A percentile compares a stretch with the other conserved stretches of the same genome.
phyloP scores from a whole-genome alignment of 1,139 yeast genomes.

The Taphrina deformans region DNA sequence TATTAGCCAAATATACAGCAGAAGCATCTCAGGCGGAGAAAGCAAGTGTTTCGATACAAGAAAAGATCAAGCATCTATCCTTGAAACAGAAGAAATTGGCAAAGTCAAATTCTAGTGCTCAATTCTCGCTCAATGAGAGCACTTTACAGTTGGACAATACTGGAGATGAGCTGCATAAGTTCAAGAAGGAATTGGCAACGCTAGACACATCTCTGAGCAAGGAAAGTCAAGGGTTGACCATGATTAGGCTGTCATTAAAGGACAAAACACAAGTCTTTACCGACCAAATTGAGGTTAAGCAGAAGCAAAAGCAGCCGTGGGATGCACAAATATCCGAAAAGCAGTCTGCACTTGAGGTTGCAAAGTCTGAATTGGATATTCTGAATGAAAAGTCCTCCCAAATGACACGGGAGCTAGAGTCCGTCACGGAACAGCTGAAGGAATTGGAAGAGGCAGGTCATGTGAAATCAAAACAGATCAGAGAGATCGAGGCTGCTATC shows the following conservation, averaged over 20 bases:
- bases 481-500: neutral
- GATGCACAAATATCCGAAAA: constrained; percentile 65
- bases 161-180: constrained; percentile 50
- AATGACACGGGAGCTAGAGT: constrained; percentile 49
- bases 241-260: constrained; percentile 65
- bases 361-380: constrained; percentile 65
- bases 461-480: constrained; percentile 62
- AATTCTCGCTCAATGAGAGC: constrained; percentile 50
- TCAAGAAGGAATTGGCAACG: constrained; percentile 45
- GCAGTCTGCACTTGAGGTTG: constrained; percentile 64
- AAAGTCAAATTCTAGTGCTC: constrained; percentile 51
- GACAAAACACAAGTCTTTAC: constrained; percentile 70
- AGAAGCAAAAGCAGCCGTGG: constrained; percentile 80
- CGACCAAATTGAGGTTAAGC: constrained; percentile 61
- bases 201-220: constrained; percentile 52
- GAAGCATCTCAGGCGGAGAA: constrained; percentile 44
- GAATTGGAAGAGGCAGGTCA: constrained; percentile 57
- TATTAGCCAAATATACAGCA: constrained; percentile 31
- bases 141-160: constrained; percentile 53
- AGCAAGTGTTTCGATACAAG: constrained; percentile 68
- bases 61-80: constrained; percentile 63
- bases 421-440: constrained; percentile 51
- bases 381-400: constrained; percentile 54
- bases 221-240: constrained; percentile 61
- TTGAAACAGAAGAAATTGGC: constrained; percentile 62